phyloP scores from a whole-genome alignment of 108 stramenopile genomes.

The Pseudonitzschia multiseries region DNA sequence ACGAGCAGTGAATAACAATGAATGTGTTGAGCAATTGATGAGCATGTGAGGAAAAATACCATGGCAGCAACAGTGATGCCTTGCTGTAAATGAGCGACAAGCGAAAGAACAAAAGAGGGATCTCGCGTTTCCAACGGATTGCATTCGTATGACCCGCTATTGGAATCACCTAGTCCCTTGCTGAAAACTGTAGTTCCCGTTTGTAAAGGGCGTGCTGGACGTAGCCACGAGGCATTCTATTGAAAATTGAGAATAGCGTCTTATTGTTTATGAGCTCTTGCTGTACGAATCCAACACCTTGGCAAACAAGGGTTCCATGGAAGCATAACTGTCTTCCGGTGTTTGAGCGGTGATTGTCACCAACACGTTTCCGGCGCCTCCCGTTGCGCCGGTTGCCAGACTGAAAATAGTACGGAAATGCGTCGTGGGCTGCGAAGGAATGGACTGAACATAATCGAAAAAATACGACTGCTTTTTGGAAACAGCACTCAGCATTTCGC shows the following conservation, averaged over 20 bases:
- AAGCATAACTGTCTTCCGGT: conserved; percentile 56
- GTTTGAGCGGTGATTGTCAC: conserved; percentile 76
- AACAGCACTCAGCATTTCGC: conserved; percentile 64
- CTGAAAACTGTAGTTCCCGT: too few relatives aligned
- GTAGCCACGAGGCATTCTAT: background rate
- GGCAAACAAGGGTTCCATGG: conserved; percentile 57
- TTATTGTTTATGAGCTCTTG: conserved; percentile 23
- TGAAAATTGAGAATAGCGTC: background rate
- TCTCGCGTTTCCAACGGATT: too few relatives aligned
- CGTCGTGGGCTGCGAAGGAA: conserved; percentile 32
- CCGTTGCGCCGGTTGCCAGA: conserved; percentile 46
- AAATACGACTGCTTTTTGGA: conserved; percentile 67
- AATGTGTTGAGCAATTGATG: too few relatives aligned
- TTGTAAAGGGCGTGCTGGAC: too few relatives aligned
- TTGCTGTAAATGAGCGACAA: too few relatives aligned
- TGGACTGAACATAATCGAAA: conserved; percentile 48
- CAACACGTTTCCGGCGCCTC: conserved; percentile 65
- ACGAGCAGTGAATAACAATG: too few relatives aligned
- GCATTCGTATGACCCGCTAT: too few relatives aligned
- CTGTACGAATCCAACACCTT: conserved; percentile 64
- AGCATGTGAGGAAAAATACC: too few relatives aligned
- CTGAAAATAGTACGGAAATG: conserved; percentile 82
- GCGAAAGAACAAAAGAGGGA: too few relatives aligned
- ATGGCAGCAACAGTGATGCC: too few relatives aligned
- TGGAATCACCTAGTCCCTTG: too few relatives aligned